Evolutionary conservation across 768 basidiomycete genomes (phyloP).

Genomic region (Rossbeevera mucosa): DNA sequence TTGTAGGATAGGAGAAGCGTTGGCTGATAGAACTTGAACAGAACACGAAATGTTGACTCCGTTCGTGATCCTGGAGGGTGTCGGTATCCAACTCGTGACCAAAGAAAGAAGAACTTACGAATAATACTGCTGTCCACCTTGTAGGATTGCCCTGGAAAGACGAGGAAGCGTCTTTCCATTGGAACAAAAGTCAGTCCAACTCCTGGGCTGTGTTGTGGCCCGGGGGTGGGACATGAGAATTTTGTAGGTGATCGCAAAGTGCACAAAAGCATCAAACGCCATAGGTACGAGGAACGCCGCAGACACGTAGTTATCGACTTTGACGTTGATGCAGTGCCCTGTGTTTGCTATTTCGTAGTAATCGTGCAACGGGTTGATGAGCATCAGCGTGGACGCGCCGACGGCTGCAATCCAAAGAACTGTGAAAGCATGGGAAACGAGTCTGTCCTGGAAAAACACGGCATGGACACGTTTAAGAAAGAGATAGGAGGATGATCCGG

Average conservation of each 20-base stretch:
- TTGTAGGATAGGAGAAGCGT: conserved; percentile 21
- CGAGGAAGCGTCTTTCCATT: conserved; percentile 25
- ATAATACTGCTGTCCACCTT: conserved; percentile 39
- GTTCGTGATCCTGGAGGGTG: conserved; percentile 29
- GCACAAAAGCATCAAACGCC: conserved; percentile 33
- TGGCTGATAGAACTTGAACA: conserved; percentile 16
- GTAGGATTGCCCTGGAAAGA: conserved; percentile 31
- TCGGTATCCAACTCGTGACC: background rate
- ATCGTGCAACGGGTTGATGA: conserved; percentile 22
- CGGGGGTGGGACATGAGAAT: conserved; percentile 18
- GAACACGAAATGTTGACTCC: conserved; percentile 29
- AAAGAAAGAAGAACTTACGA: conserved; percentile 22
- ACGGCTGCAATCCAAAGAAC: conserved; percentile 31
- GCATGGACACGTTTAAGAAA: conserved; percentile 39
- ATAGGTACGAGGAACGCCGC: conserved; percentile 27
- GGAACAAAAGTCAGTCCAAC: conserved; percentile 19
- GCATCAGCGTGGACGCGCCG: conserved; percentile 24
- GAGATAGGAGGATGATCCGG: conserved; percentile 30
- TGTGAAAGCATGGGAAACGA: conserved; percentile 23
- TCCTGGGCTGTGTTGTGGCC: conserved; percentile 1
- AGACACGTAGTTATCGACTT: conserved; percentile 21
- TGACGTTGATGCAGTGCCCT: conserved; percentile 27
- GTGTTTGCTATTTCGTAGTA: conserved; percentile 32
- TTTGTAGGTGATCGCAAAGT: conserved; percentile 31
- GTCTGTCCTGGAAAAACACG: conserved; percentile 23